These are phyloP conservation scores for Aspergillus novoparasiticus DNA, from an alignment of 2,329 filamentous ascomycete genomes.

Conservation along the genomic window DNA sequence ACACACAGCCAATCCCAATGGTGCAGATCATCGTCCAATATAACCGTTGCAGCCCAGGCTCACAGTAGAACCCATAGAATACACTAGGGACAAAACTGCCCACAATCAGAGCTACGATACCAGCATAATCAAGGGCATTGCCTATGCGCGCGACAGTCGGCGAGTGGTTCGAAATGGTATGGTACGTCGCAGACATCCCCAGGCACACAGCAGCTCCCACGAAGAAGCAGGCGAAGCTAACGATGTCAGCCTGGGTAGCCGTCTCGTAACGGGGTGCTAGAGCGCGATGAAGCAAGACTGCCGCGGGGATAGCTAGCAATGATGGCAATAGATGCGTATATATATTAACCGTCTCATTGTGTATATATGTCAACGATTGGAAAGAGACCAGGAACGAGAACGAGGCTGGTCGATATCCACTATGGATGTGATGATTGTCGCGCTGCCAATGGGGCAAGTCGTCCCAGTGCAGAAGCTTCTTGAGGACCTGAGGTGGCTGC, in stretches of 20 bases:
- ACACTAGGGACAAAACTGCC: constrained; percentile 88
- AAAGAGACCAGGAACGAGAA: constrained; percentile 63
- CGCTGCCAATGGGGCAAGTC: constrained; percentile 57
- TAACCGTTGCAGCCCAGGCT: constrained; percentile 63
- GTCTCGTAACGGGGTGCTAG: constrained; percentile 67
- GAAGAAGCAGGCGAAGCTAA: constrained; percentile 79
- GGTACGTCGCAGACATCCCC: constrained; percentile 82
- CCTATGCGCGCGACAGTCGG: constrained; percentile 75
- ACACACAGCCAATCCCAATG: constrained; percentile 74
- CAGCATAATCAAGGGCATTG: constrained; percentile 92
- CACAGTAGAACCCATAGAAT: constrained; percentile 81
- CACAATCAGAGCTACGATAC: constrained; percentile 88
- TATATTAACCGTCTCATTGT: constrained; percentile 73
- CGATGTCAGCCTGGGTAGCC: constrained; percentile 64
- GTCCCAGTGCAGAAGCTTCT: constrained; percentile 51
- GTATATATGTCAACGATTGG: constrained; percentile 62
- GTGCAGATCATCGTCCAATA: constrained; percentile 81
- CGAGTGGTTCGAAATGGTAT: constrained; percentile 84
- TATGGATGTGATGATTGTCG: constrained; percentile 71
- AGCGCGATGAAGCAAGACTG: constrained; percentile 56
- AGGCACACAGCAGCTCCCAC: constrained; percentile 71
- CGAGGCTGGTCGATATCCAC: constrained; percentile 66
- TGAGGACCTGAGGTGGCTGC: constrained; percentile 31
- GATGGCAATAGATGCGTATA: constrained; percentile 72
- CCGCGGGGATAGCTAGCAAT: constrained; percentile 57